Base-by-base conservation (phyloP, 176 grass and related monocot species). In the Oryza officinalis region DNA sequence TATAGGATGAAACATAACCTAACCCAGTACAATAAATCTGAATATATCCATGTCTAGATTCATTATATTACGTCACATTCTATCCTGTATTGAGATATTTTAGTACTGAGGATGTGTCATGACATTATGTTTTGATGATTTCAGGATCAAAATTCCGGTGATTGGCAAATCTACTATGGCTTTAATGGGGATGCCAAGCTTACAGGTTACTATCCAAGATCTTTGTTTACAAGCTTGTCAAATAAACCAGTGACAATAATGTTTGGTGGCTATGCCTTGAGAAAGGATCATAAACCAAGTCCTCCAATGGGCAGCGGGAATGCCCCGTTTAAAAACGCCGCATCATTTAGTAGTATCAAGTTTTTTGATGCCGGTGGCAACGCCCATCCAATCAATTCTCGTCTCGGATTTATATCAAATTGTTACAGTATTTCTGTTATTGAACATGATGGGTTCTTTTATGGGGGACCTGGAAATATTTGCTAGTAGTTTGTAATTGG, bases 161-260 rank as follows among this genome's bases (percentile, higher is more conserved):
- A 72, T 27, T 72, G 69, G 69, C 11, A 72, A 72, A 22, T 72
- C 69, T 44, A 72, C 4, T 72, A 72, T 72, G 69, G 69, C 13
- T 72, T 72, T 41, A 72, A 72, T 15, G n/a, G n/a, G 23, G 38
- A 38, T 27, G 69, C 69, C 3, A 13, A 72, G 25, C 11, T 72
- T 44, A 3, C 27, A 44, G 69, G 69, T 45, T 27, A 72, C 69
- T 72, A 44, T 27, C 38, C 38, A 23, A 44, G 31, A 72, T 72
- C 69, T 3, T 25, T 72, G 6, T 72, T 72, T 35, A 14, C 37
- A 1, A 43, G 25, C 17, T 8, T 72, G 69, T n/a, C 40, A 72
- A 8, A 26, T 4, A 72, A 72, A 6, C n/a, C 40, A 13, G 40
- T 44, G n/a, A 12, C 25, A 25, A 45, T 72, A 26, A 6, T 23